Conservation (phyloP, 2,329 filamentous ascomycete species). For the Annulohypoxylon truncatum region DNA sequence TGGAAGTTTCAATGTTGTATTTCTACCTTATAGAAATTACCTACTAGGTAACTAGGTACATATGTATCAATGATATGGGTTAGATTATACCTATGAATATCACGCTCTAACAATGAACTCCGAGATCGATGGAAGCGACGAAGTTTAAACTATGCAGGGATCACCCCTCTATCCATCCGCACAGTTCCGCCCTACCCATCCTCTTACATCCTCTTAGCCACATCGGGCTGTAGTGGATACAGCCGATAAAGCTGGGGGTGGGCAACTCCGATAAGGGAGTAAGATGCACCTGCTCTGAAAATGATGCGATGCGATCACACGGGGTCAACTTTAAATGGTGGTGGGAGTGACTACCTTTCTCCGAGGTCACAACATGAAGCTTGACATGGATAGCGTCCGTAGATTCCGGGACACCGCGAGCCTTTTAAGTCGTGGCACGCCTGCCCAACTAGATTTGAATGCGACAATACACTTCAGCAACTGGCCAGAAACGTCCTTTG, state of each 20-base stretch:
- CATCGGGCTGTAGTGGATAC: slow-evolving; percentile 18
- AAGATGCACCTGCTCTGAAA: slow-evolving; percentile 20
- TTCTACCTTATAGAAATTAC: too few relatives aligned
- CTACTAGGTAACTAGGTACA: not conserved
- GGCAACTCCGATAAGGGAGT: slow-evolving; percentile 35
- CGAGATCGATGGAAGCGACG: not conserved
- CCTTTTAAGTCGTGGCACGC: slow-evolving; percentile 22
- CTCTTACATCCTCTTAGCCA: slow-evolving; percentile 21
- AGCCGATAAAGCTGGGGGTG: slow-evolving; percentile 23
- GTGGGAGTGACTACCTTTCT: not conserved
- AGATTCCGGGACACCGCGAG: slow-evolving; percentile 25
- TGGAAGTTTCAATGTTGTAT: too few relatives aligned
- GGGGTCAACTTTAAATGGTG: slow-evolving; percentile 40
- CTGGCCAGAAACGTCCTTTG: slow-evolving; percentile 15
- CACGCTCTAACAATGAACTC: not conserved
- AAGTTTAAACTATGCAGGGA: slow-evolving; percentile 20
- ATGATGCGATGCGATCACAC: slow-evolving; percentile 38
- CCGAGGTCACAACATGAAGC: slow-evolving; percentile 15
- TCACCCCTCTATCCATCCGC: slow-evolving; percentile 15
- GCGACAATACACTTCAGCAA: slow-evolving; percentile 4
- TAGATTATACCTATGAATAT: too few relatives aligned
- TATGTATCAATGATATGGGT: too few relatives aligned
- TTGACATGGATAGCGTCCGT: slow-evolving; percentile 38
- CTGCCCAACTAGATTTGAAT: slow-evolving; percentile 32
- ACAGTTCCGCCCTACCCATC: slow-evolving; percentile 19